Conservation (phyloP, 2,329 filamentous ascomycete species). For the Lizonia empirigonia region DNA sequence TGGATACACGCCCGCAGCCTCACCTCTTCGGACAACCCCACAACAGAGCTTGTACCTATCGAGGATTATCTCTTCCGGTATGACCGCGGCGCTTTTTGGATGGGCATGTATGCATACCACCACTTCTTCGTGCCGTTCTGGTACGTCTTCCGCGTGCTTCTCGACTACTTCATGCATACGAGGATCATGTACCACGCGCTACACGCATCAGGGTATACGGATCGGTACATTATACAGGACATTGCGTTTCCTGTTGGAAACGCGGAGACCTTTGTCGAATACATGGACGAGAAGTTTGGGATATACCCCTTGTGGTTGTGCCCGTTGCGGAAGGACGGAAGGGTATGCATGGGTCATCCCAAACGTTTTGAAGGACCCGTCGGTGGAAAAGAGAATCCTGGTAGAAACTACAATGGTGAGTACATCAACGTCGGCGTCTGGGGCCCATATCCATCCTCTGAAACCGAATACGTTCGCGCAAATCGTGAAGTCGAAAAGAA, state of each 20-base stretch:
- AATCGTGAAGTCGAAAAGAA: constrained; percentile 76
- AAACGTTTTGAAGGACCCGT: constrained; percentile 14
- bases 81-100: constrained; percentile 70
- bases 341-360: constrained; percentile 40
- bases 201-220: constrained; percentile 62
- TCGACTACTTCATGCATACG: constrained; percentile 68
- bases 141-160: constrained; percentile 60
- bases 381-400: constrained; percentile 1
- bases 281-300: constrained; percentile 53
- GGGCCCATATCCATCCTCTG: constrained; percentile 70
- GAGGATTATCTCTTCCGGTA: constrained; percentile 66
- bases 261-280: constrained; percentile 59
- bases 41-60: constrained; percentile 53
- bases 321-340: constrained; percentile 50
- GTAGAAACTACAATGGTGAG: constrained; percentile 20
- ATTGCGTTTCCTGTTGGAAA: constrained; percentile 62
- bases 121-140: constrained; percentile 68
- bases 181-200: constrained; percentile 67
- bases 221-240: constrained; percentile 66
- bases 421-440: constrained; percentile 65
- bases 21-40: constrained; percentile 11
- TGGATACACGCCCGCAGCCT: constrained; percentile 64
- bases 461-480: constrained; percentile 65
- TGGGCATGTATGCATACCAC: constrained; percentile 63
- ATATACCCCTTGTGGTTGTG: constrained; percentile 66